Percentiles rank a stretch among this genome's conserved stretches.
phyloP scores from a whole-genome alignment of 2,329 filamentous ascomycete genomes.

The Epichloe glyceriae region DNA sequence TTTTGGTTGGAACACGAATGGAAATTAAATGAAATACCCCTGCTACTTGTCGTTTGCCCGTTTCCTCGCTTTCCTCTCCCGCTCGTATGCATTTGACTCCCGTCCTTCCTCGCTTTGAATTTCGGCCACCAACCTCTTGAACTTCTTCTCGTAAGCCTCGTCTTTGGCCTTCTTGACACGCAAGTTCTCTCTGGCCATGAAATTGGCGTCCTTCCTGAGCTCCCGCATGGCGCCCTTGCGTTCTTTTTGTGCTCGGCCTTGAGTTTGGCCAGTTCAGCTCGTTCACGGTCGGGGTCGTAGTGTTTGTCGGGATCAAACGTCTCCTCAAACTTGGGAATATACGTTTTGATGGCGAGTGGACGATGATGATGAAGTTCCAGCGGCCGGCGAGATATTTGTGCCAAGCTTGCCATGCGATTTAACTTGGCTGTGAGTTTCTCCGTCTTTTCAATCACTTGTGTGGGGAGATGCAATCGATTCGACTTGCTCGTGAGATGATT shows the following conservation, averaged over 20 bases:
- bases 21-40: not conserved
- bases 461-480: conserved; percentile 37
- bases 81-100: conserved; percentile 79
- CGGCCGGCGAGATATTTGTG: conserved; percentile 57
- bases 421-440: conserved; percentile 33
- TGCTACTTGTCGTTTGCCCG: conserved; percentile 37
- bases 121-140: conserved; percentile 79
- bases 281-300: conserved; percentile 90
- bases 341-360: conserved; percentile 75
- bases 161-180: conserved; percentile 88
- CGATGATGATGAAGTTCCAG: conserved; percentile 82
- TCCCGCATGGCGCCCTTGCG: conserved; percentile 90
- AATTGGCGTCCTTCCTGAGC: conserved; percentile 86
- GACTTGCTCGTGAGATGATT: conserved; percentile 45
- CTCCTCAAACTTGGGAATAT: conserved; percentile 92
- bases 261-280: conserved; percentile 72
- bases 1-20: not conserved
- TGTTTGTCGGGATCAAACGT: conserved; percentile 88
- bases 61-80: conserved; percentile 67
- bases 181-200: conserved; percentile 82
- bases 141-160: conserved; percentile 91
- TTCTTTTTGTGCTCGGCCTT: conserved; percentile 87
- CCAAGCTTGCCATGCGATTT: conserved; percentile 42
- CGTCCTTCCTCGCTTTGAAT: conserved; percentile 89
- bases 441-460: conserved; percentile 25